Conservation (phyloP, 768 basidiomycete genomes). For the Auriculariales sp. region DNA sequence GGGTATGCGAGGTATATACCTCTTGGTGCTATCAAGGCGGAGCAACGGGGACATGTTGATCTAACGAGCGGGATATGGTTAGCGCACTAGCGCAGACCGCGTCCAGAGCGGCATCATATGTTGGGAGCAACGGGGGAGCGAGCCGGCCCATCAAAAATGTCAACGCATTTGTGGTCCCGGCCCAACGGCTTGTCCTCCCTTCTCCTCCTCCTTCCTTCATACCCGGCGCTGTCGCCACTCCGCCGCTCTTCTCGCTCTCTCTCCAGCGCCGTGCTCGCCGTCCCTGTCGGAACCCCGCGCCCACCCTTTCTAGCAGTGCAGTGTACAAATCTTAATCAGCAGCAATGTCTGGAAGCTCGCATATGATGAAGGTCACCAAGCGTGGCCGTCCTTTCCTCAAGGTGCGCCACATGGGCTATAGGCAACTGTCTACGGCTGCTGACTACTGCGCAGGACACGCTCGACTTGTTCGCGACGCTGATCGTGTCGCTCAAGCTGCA, state of each 20-base stretch:
- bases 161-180: conserved; percentile 14
- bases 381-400: conserved; percentile 89
- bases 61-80: no score
- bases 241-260: conserved; percentile 14
- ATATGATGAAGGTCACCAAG: conserved; percentile 99
- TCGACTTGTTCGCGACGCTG: conserved; percentile 94
- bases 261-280: no score
- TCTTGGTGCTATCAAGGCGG: no score
- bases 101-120: no score
- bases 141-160: no score
- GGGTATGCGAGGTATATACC: no score
- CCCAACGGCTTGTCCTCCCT: conserved; percentile 18
- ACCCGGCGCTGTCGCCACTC: conserved; percentile 11
- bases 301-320: no score
- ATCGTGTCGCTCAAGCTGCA: conserved; percentile 83
- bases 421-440: neutral
- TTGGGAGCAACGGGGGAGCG: no score
- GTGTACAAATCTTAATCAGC: conserved; percentile 1
- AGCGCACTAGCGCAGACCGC: no score
- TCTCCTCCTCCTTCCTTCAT: conserved; percentile 17
- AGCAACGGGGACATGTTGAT: no score
- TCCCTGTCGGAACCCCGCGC: no score
- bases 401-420: conserved; percentile 27
- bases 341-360: conserved; percentile 34
- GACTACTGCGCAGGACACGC: conserved; percentile 60